Percentiles rank a stretch among this genome's conserved stretches.
phyloP scores from a whole-genome alignment of 2,329 filamentous ascomycete genomes.

The Pseudofabraea citricarpa region DNA sequence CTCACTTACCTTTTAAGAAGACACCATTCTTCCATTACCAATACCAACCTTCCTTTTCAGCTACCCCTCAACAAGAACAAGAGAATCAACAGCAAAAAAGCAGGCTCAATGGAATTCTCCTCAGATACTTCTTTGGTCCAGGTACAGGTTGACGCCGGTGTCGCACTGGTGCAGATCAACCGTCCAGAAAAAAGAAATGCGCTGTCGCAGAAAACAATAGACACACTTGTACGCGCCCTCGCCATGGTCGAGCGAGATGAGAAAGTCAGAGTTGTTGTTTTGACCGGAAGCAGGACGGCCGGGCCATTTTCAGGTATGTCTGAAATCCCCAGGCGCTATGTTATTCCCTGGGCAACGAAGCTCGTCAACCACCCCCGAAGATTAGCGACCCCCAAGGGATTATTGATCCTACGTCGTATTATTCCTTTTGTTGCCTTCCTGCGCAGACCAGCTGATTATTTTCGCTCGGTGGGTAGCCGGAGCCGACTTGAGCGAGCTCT shows the following conservation, averaged over 20 bases:
- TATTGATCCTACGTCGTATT: too few relatives aligned
- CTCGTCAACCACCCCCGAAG: too few relatives aligned
- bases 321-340: too few relatives aligned
- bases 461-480: conserved; percentile 15
- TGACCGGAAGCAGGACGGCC: conserved; percentile 35
- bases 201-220: conserved; percentile 36
- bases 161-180: conserved; percentile 46
- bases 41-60: too few relatives aligned
- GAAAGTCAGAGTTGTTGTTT: conserved; percentile 47
- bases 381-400: too few relatives aligned
- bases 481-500: conserved; percentile 32
- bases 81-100: too few relatives aligned
- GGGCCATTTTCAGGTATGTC: conserved; percentile 13
- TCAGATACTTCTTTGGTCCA: conserved; percentile 17
- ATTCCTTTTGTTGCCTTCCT: too few relatives aligned
- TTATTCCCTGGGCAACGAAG: too few relatives aligned
- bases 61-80: too few relatives aligned
- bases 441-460: conserved; percentile 15
- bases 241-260: conserved; percentile 43
- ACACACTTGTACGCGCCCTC: conserved; percentile 7
- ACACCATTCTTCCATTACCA: too few relatives aligned
- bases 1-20: too few relatives aligned
- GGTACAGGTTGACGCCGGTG: conserved; percentile 26
- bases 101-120: conserved; percentile 13
- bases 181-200: conserved; percentile 55